Base-by-base conservation (phyloP, 164 flowering plant species). In the Magnolia sinica region DNA sequence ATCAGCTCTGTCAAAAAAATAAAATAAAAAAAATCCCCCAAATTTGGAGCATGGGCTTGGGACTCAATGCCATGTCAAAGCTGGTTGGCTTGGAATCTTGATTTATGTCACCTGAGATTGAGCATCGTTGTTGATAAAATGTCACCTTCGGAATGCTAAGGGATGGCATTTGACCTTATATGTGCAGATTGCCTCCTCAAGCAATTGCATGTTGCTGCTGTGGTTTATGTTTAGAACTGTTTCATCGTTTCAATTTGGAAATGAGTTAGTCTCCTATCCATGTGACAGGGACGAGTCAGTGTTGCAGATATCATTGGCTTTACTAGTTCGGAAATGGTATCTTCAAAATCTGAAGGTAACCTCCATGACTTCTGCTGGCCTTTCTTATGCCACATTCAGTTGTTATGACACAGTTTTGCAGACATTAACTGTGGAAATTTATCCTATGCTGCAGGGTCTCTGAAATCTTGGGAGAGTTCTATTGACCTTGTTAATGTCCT, bases 241-340 rank as follows among this genome's bases (percentile, higher is more conserved):
- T 68, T 31, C 3, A 22, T 64, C n/a, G 27, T 1, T 31, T 68
- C 13, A 37, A 51, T 19, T 37, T 29, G 71, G 71, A 14, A 31
- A 68, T 68, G 49, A 68, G n/a, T 68, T 68, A 27, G 71, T 7
- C 49, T 70, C 45, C 63, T 55, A 51, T 76, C 23, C 24, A 55
- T 76, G 66, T 66, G 69, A 27, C 89, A 92, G 98, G 97, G 98
- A 74, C 88, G 86, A 80, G 78, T 89, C 72, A 94, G 92, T 82
- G 98, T 94, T 75, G 86, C 92, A 52, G 94, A 94, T 83, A 90
- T 92, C 24, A 90, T 92, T 77, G 97, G 92, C 20, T 88, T 89
- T 78, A 78, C 88, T 68, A 85, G 89, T 81, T 87, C 91, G n/a
- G 98, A 94, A 77, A 50, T 76, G 71, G 82, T 87, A 74, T 83